A percentile compares a stretch with the other conserved stretches of the same genome.
Evolutionary conservation across 306 rosid genomes (phyloP).

Genomic region (Rosa rugosa): DNA sequence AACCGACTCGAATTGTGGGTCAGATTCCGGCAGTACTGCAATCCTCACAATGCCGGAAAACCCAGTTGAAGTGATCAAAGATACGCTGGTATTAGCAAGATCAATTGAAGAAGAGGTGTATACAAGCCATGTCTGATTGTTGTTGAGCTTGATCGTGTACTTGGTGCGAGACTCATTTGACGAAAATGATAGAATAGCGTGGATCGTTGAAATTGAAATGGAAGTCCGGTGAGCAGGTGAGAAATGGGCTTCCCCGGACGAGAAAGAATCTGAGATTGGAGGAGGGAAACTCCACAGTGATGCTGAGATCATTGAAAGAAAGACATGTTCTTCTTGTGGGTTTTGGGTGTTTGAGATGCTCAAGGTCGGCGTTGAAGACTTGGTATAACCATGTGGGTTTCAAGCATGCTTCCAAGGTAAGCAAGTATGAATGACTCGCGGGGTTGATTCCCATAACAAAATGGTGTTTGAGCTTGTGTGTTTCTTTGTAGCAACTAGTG

Average conservation of each 20-base stretch:
- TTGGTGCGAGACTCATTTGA: constrained; percentile 51
- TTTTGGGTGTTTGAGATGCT: constrained; percentile 48
- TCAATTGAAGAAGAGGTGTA: constrained; percentile 59
- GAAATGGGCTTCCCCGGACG: constrained; percentile 80
- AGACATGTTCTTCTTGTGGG: constrained; percentile 47
- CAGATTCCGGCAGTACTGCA: constrained; percentile 50
- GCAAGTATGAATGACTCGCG: neutral
- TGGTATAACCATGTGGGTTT: constrained; percentile 29
- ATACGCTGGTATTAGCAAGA: constrained; percentile 29
- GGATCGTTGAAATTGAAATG: constrained; percentile 65
- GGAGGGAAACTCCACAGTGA: constrained; percentile 73
- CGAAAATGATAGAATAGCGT: constrained; percentile 57
- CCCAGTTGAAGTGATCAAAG: constrained; percentile 49
- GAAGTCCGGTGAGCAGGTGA: constrained; percentile 46
- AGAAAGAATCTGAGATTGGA: constrained; percentile 61
- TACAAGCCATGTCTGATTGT: constrained; percentile 78
- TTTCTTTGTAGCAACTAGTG: neutral
- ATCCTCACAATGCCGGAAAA: constrained; percentile 71
- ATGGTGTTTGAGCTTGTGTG: neutral
- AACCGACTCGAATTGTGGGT: constrained; percentile 28
- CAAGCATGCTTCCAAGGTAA: neutral
- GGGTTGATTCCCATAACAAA: constrained; percentile 1
- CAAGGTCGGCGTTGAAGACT: constrained; percentile 59
- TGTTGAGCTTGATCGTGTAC: constrained; percentile 57
- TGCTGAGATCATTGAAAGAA: constrained; percentile 63